phyloP scores from a whole-genome alignment of 345 rosid species.

The Jatropha curcas region DNA sequence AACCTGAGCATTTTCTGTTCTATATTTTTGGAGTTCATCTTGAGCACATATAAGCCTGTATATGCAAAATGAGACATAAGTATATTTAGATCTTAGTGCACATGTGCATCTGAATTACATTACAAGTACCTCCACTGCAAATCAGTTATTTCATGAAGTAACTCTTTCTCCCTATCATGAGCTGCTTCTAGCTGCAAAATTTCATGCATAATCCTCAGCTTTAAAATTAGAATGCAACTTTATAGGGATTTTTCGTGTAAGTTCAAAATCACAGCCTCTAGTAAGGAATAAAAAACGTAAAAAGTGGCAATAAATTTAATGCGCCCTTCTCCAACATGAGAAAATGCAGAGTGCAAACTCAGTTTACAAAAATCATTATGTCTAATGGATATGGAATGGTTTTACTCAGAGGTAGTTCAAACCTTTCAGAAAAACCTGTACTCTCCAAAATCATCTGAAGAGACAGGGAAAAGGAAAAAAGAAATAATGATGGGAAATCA shows the following conservation, averaged over 20 bases:
- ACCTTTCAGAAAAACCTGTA: background rate
- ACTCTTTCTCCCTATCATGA: constrained; percentile 87
- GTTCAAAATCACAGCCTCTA: background rate
- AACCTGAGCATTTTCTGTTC: constrained; percentile 71
- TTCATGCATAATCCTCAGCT: background rate
- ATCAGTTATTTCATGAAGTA: constrained; percentile 84
- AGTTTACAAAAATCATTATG: background rate
- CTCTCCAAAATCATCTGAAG: background rate
- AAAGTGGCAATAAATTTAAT: background rate
- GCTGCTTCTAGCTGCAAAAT: constrained; percentile 83
- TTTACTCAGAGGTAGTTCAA: background rate
- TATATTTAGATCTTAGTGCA: no score
- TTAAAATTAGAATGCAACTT: background rate
- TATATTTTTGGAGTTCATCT: constrained; percentile 81
- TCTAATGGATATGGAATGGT: no score
- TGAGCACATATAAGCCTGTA: constrained; percentile 77
- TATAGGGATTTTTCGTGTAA: background rate
- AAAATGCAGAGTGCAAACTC: background rate
- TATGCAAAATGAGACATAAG: constrained; percentile 10
- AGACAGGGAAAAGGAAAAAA: no score
- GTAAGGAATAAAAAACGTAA: background rate
- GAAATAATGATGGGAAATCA: no score
- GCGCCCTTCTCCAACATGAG: background rate
- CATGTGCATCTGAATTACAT: background rate
- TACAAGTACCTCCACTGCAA: constrained; percentile 75